Percentiles rank a stretch among this genome's conserved stretches.
Conservation (phyloP, 2,329 filamentous ascomycete genomes). For the Talaromyces marneffei region DNA sequence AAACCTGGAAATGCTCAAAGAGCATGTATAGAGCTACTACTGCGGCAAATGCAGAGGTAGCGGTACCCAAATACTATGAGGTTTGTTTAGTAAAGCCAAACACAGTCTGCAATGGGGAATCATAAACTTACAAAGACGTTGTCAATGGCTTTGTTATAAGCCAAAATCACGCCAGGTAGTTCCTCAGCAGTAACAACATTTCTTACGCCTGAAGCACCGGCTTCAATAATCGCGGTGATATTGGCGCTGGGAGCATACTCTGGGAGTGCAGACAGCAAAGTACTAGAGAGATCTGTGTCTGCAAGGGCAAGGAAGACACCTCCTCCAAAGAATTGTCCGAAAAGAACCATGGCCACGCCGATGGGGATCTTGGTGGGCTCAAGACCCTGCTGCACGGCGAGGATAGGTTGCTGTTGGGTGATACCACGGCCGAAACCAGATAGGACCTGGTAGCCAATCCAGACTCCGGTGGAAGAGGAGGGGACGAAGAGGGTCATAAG, state of each 20-base stretch:
- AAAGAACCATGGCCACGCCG: constrained; percentile 5
- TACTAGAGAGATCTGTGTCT: constrained; percentile 3
- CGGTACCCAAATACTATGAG: constrained; percentile 5
- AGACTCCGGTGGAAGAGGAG: constrained; percentile 1
- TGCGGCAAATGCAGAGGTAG: constrained; percentile 2
- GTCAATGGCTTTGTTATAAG: constrained; percentile 5
- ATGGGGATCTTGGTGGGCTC: constrained; percentile 6
- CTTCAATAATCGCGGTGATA: not conserved
- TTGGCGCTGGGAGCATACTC: constrained; percentile 1
- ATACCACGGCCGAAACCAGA: constrained; percentile 4
- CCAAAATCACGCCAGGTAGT: not conserved
- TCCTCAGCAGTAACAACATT: constrained; percentile 1
- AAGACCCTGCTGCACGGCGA: not conserved
- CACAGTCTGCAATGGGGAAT: not conserved
- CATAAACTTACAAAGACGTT: constrained; percentile 5
- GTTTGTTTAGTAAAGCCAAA: too few relatives aligned
- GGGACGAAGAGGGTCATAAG: constrained; percentile 7
- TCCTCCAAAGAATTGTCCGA: constrained; percentile 8
- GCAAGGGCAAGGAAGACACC: constrained; percentile 7
- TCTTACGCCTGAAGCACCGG: not conserved
- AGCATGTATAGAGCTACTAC: constrained; percentile 2
- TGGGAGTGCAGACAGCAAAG: not conserved
- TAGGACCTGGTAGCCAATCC: constrained; percentile 8
- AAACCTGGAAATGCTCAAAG: not conserved
- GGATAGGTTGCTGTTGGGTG: constrained; percentile 5